Percentiles rank a stretch among this genome's conserved stretches.
Evolutionary conservation across 176 grass and related monocot genomes (phyloP).

Genomic region (Tuctoria greenei): DNA sequence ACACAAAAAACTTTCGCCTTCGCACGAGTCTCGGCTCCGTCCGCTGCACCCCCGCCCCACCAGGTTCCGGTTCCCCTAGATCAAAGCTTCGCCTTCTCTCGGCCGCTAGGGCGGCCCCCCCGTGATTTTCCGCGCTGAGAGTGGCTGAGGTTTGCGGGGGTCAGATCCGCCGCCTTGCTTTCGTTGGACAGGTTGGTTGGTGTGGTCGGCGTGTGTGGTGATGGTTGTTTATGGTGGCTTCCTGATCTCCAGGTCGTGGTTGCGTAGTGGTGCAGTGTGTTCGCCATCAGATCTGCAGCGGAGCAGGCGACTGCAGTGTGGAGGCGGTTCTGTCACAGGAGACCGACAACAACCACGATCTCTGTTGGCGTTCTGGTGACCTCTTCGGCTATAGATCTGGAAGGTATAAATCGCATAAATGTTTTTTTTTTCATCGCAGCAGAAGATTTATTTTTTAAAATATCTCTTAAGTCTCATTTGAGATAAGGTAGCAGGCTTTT

Average conservation of each 20-base stretch:
- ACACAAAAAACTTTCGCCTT: background rate
- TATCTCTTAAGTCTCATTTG: too few species aligned
- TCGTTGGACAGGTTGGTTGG: conserved; percentile 14
- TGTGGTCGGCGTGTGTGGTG: background rate
- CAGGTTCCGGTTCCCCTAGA: background rate
- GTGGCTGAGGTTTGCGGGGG: background rate
- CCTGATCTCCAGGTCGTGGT: background rate
- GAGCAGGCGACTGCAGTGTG: background rate
- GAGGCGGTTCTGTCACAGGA: background rate
- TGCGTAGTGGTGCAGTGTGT: background rate
- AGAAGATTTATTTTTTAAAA: too few species aligned
- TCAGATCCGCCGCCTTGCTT: conserved; percentile 8
- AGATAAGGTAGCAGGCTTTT: too few species aligned
- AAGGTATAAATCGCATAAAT: background rate
- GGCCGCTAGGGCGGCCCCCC: background rate
- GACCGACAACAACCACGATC: conserved; percentile 3
- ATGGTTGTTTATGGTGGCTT: background rate
- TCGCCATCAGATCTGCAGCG: conserved; percentile 21
- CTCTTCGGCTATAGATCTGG: conserved; percentile 30
- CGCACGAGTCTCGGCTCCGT: background rate
- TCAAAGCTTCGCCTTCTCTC: background rate
- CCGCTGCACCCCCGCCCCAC: background rate
- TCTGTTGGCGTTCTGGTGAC: background rate
- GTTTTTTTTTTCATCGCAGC: background rate
- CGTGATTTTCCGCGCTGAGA: background rate